Evolutionary conservation across 768 basidiomycete genomes (phyloP), one percentile per base, ranked within the genome.

Genomic region (Xerocomellus intermedius): DNA sequence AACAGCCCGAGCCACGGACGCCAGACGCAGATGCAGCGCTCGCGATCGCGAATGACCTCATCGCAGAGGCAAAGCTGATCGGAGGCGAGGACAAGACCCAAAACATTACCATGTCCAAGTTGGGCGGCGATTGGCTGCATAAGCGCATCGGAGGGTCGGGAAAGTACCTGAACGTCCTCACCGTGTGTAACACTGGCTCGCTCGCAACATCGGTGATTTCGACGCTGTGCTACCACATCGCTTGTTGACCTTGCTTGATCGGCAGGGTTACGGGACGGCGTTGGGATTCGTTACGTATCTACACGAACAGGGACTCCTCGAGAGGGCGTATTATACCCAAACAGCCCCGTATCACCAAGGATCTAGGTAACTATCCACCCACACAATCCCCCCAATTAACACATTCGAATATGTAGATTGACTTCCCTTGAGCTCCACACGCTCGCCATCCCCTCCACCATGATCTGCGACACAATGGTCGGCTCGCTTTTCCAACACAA

Each of bases 391-490:
- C 28, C 1, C 38, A 5, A 26, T 36, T 22, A 8, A 52, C 14
- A 47, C 21, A 52, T 21, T 30, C 2, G 26, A 8, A 19, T 7
- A 6, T 50, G 42, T 47, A 93, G 95, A 57, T 78, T 98, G 46
- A 98, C 96, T 5, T 88, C 94, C 3, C 74, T 95, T 50, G 96
- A 98, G 65, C 81, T 98, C 24, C 84, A 91, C 60, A 87, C 87
- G 4, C 81, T 98, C 42, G 75, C 83, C 35, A 88, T 95, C 14
- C 89, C 93, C 0, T 89, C 90, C 5, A 85, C 87, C 5, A 96
- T 98, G 93, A 87, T 98, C 45, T 96, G 94, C 66, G 96, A 98
- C 67, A 96, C 92, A 35, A 97, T 97, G 90, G 91, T 98, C 17
- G 96, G 96, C 9, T 95, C 93, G 1, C 74, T 98, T 48, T 91